A percentile compares a stretch with the other conserved stretches of the same genome.
Conservation (phyloP, 371 early-diverging fungal species). For the Capillidium rhysosporum region DNA sequence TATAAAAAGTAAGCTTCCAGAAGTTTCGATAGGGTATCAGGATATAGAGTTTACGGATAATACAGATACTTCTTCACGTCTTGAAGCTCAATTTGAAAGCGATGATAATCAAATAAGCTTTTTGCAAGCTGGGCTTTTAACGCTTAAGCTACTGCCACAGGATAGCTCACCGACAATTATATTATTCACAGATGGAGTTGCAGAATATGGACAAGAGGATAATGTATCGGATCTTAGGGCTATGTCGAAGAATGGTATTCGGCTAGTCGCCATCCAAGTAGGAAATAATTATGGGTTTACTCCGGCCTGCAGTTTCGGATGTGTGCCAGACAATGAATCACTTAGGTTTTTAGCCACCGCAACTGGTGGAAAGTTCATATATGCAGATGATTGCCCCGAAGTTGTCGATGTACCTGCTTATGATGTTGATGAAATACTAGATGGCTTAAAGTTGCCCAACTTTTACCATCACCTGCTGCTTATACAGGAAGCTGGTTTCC, state of each 20-base stretch:
- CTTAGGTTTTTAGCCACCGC: constrained; percentile 58
- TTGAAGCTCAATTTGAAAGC: constrained; percentile 8
- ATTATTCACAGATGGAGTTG: constrained; percentile 71
- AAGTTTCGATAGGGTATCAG: neutral
- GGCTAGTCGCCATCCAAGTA: constrained; percentile 61
- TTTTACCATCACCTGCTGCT: constrained; percentile 59
- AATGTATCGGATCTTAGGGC: constrained; percentile 19
- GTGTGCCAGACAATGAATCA: constrained; percentile 71
- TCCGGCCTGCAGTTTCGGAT: constrained; percentile 65
- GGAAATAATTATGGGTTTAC: constrained; percentile 52
- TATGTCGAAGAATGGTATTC: constrained; percentile 38
- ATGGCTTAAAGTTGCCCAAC: constrained; percentile 27
- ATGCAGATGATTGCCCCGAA: constrained; percentile 38
- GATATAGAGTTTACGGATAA: neutral
- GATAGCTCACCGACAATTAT: constrained; percentile 45
- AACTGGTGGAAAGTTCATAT: constrained; percentile 59
- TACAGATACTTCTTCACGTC: constrained; percentile 1
- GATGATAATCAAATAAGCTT: constrained; percentile 29
- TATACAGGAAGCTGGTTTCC: constrained; percentile 34
- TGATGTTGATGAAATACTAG: neutral
- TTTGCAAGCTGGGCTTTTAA: constrained; percentile 40
- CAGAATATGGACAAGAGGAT: constrained; percentile 18
- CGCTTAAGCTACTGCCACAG: constrained; percentile 40
- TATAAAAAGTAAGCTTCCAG: constrained; percentile 7
- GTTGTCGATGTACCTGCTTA: too few relatives aligned